phyloP scores from a whole-genome alignment of 805 yeast species.

The Yamadazyma tumulicola region DNA sequence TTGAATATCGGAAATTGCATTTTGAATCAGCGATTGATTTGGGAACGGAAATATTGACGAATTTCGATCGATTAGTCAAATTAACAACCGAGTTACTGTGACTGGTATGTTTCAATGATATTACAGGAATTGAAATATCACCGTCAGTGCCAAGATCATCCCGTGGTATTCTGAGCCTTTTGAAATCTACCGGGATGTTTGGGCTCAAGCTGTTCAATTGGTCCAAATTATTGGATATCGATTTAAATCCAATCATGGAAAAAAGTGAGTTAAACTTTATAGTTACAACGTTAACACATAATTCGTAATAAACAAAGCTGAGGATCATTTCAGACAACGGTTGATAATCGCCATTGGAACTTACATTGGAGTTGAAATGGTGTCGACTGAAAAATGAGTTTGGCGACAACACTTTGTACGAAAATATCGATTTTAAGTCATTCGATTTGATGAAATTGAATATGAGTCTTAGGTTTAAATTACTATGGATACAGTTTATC shows the following conservation, averaged over 20 bases:
- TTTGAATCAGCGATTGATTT: slow-evolving; percentile 8
- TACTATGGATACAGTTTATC: slow-evolving; percentile 1
- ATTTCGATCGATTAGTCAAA: not conserved
- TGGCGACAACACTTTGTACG: slow-evolving; percentile 5
- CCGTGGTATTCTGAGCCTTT: slow-evolving; percentile 4
- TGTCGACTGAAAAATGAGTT: not conserved
- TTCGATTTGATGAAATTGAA: slow-evolving; percentile 5
- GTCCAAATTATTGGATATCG: slow-evolving; percentile 13
- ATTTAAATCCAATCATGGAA: slow-evolving; percentile 12
- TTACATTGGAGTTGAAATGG: not conserved
- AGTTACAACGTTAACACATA: slow-evolving; percentile 12
- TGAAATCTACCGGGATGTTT: slow-evolving; percentile 12
- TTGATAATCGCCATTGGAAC: not conserved
- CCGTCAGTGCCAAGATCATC: not conserved
- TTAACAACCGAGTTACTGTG: not conserved
- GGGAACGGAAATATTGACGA: slow-evolving; percentile 8
- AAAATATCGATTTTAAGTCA: slow-evolving; percentile 9
- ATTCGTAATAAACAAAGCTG: slow-evolving; percentile 8
- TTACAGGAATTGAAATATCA: slow-evolving; percentile 7
- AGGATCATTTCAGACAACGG: slow-evolving; percentile 1
- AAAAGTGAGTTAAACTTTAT: slow-evolving; percentile 12
- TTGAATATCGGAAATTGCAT: slow-evolving; percentile 6
- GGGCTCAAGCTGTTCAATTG: slow-evolving; percentile 12
- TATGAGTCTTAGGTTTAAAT: slow-evolving; percentile 3
- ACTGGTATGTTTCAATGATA: slow-evolving; percentile 7